Base-by-base conservation (phyloP, 768 basidiomycete species). In the Leccinum truebloodii region DNA sequence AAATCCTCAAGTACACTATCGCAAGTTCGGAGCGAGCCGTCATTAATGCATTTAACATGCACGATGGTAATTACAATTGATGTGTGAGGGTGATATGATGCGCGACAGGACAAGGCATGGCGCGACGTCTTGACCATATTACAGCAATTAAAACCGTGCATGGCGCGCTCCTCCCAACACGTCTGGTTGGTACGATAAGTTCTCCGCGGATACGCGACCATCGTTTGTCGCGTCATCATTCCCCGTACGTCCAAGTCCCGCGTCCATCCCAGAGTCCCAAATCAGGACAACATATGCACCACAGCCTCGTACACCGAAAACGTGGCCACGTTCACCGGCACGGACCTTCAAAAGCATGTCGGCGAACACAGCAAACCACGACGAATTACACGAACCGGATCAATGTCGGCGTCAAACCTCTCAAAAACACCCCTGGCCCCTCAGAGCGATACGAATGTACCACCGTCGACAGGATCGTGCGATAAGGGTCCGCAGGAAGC, bases 301-400 rank as follows among this genome's bases (percentile, higher is more conserved):
- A 87, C 78, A 2, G 78, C 73, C 63, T 93, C 90, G 61, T 91
- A 93, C 2, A 85, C 84, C 3, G 81, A 83, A 71, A 93, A 92
- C 1, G 87, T 91, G 34, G 86, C 88, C 82, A 92, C 90, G 64
- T 92, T 92, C n/a, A 90, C 89, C 3, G 91, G 92, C 24, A 92
- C 80, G n/a, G 90, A 88, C 44, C 89, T 91, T 52, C 41, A 44
- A 53, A 6, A n/a, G 14, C 22, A 20, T 26, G 53, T 66, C 59
- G 66, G 18, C 26, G 26, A 3, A 50, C 6, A 59, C 48, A 59
- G 22, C 32, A 24, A 3, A 16, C 9, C 49, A 37, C 35, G 35
- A 37, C 14, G 6, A 14, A 10, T 14, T 44, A 35, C 52, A 67
- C 71, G 20, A 4, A 89, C 24, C 24, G 24, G 24, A 24, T 83